phyloP scores from a whole-genome alignment of 2,329 filamentous ascomycete species.

The Malbranchea cinnamomea region DNA sequence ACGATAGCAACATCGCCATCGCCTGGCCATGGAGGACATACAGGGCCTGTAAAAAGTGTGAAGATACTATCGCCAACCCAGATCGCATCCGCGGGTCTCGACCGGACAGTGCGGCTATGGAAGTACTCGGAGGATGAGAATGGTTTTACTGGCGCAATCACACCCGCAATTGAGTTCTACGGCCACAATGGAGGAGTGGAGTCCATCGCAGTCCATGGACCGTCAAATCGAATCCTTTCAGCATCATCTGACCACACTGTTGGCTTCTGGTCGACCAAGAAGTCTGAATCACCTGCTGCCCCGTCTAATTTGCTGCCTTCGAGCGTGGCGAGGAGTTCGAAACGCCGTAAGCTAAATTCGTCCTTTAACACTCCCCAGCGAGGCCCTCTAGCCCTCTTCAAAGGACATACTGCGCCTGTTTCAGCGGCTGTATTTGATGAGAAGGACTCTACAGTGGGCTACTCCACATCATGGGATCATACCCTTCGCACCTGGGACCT shows the following conservation, averaged over 20 bases:
- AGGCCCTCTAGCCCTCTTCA: constrained; percentile 61
- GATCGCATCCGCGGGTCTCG: constrained; percentile 69
- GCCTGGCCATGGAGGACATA: constrained; percentile 55
- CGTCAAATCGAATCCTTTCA: constrained; percentile 65
- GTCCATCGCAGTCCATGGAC: constrained; percentile 56
- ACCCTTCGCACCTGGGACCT: constrained; percentile 83
- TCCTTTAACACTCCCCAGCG: constrained; percentile 50
- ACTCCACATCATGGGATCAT: constrained; percentile 85
- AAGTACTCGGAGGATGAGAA: constrained; percentile 59
- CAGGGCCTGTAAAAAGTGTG: constrained; percentile 62
- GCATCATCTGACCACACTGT: constrained; percentile 70
- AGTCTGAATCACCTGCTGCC: constrained; percentile 59
- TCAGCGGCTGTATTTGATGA: constrained; percentile 75
- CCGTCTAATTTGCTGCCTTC: constrained; percentile 54
- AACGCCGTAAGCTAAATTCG: constrained; percentile 58
- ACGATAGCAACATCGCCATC: constrained; percentile 62
- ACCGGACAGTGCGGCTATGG: constrained; percentile 79
- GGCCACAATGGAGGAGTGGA: constrained; percentile 66
- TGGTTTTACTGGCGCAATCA: constrained; percentile 46
- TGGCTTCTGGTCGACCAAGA: constrained; percentile 78
- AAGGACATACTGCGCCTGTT: constrained; percentile 57
- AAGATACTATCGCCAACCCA: constrained; percentile 67
- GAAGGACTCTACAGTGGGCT: constrained; percentile 71
- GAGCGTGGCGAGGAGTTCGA: constrained; percentile 46
- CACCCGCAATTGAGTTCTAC: constrained; percentile 65